Base-by-base conservation (phyloP, 1,139 yeast species). In the Zygoascus sp. region DNA sequence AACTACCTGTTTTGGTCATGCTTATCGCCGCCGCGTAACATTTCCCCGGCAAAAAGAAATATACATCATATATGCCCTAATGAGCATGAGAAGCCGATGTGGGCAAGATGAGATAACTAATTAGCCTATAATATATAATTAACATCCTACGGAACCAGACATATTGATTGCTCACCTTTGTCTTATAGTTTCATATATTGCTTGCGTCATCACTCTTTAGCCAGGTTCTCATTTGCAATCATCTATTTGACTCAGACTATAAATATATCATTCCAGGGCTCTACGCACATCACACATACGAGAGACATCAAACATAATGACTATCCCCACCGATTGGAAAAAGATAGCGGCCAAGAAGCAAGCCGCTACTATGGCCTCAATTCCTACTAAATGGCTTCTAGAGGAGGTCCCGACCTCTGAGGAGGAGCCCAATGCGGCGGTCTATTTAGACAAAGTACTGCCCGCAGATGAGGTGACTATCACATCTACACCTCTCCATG, bases 341-440 rank as follows among this genome's bases (percentile, higher is more conserved):
- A 22, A 25, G n/a, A 34, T 39, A 11, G 52, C 52, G 8, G 27
- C 43, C 23, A 32, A 32, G 5, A 40, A 40, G 17, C 43, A 30
- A 15, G 43, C 45, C n/a, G 38, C 32, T 11, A 47, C 48, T 5
- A 20, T 21, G 28, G 30, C 49, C n/a, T 40, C 44, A 7, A 51
- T 49, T 36, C 52, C 54, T 22, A 19, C 22, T 9, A 30, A 46
- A 36, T 51, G 54, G 52, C 40, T 44, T 5, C 28, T 49, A 21
- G 32, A 45, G 8, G 11, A 28, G 11, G 35, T 49, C 11, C 52
- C 52, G 8, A 28, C 45, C 13, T 32, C 49, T 13, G 41, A 42
- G 3, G 50, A 46, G 20, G 52, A 45, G 16, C 53, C 50, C 11
- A 50, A 45, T 45, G 46, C 53, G 19, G 41, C 35, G 5, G 40